Conservation (phyloP, 176 grass and related monocot species). For the Zoysia japonica region DNA sequence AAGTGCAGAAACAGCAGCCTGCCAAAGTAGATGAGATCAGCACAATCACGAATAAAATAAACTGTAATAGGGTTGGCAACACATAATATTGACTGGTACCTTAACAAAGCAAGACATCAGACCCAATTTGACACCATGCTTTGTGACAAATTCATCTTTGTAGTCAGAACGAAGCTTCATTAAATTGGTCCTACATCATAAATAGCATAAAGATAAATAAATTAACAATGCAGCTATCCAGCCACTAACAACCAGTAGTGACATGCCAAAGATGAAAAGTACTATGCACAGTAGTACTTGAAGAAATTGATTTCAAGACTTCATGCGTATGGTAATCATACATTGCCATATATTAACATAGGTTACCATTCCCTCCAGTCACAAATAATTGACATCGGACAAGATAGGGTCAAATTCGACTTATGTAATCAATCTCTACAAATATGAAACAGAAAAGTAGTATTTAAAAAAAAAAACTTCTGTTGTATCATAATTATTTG, state of each 20-base stretch:
- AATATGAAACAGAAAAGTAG: neutral
- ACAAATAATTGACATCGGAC: neutral
- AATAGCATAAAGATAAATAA: neutral
- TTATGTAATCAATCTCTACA: neutral
- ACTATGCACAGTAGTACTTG: neutral
- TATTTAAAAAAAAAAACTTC: neutral
- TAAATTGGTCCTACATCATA: slow-evolving; percentile 79
- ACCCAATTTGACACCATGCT: slow-evolving; percentile 94
- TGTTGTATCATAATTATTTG: neutral
- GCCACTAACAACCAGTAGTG: neutral
- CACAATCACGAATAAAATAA: neutral
- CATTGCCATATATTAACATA: neutral
- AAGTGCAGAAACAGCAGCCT: slow-evolving; percentile 90
- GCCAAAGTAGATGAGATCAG: slow-evolving; percentile 33
- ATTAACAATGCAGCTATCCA: neutral
- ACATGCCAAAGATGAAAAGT: neutral
- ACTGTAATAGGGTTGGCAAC: neutral
- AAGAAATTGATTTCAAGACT: neutral
- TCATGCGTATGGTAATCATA: slow-evolving; percentile 9
- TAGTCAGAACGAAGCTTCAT: slow-evolving; percentile 98
- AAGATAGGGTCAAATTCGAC: neutral
- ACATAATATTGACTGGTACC: slow-evolving; percentile 34
- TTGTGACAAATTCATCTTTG: slow-evolving; percentile 86
- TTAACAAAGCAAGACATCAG: slow-evolving; percentile 98
- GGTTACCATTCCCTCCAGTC: neutral